phyloP scores from a whole-genome alignment of 805 yeast species.

The Candida ortonii region DNA sequence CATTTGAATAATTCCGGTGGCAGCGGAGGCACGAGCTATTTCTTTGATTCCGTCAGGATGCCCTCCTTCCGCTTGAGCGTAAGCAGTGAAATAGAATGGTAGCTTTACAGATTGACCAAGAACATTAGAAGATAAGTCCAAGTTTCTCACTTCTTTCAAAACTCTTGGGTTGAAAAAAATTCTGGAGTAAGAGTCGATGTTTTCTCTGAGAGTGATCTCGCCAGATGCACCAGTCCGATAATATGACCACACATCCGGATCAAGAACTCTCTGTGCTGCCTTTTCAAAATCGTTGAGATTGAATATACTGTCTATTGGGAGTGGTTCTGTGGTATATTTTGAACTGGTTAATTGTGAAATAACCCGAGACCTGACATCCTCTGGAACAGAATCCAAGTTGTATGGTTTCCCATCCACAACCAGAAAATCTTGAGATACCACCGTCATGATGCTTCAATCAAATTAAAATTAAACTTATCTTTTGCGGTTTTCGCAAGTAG shows the following conservation, averaged over 20 bases:
- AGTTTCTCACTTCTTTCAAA: constrained; percentile 34
- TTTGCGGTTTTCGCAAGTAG: too few species aligned
- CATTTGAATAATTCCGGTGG: constrained; percentile 38
- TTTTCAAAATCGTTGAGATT: constrained; percentile 45
- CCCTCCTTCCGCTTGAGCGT: constrained; percentile 69
- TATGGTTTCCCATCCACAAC: constrained; percentile 5
- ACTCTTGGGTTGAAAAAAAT: constrained; percentile 43
- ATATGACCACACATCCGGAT: constrained; percentile 42
- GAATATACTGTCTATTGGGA: constrained; percentile 38
- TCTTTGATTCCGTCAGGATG: constrained; percentile 77
- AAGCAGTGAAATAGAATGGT: constrained; percentile 45
- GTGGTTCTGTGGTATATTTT: constrained; percentile 2
- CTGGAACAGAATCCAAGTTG: constrained; percentile 3
- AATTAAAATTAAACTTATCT: too few species aligned
- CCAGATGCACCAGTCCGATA: constrained; percentile 46
- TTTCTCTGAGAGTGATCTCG: constrained; percentile 43
- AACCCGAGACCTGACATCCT: constrained; percentile 1
- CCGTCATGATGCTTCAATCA: too few species aligned
- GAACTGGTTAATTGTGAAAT: not conserved
- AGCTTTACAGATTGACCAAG: constrained; percentile 36
- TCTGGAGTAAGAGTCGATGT: constrained; percentile 41
- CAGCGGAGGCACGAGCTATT: constrained; percentile 50
- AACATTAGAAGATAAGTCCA: constrained; percentile 39
- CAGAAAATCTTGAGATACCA: constrained; percentile 3
- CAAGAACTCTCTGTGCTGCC: constrained; percentile 45